Percentiles rank a stretch among this genome's conserved stretches.
phyloP scores from a whole-genome alignment of 176 grass and related monocot genomes.

The Aegilops speltoides region DNA sequence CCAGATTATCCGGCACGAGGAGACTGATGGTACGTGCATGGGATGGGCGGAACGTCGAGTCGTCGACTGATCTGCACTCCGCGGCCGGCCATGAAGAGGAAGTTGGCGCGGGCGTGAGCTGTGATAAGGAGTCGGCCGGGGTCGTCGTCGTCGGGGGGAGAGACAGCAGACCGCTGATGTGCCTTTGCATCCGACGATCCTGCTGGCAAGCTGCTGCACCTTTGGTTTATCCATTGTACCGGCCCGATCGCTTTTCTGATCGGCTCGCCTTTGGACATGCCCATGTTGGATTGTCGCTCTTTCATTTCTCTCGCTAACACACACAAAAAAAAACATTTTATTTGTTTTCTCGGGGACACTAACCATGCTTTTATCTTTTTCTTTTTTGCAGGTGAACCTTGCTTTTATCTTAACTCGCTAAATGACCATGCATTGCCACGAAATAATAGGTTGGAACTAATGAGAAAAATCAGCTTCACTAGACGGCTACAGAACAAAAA shows the following conservation, averaged over 20 bases:
- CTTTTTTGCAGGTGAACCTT: too few relatives aligned
- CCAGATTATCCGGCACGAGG: conserved; percentile 16
- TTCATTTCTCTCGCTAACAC: neutral
- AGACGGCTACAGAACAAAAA: too few relatives aligned
- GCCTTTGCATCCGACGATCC: neutral
- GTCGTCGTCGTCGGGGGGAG: neutral
- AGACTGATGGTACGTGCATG: neutral
- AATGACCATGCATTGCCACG: too few relatives aligned
- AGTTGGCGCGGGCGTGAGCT: neutral
- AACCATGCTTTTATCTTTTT: too few relatives aligned
- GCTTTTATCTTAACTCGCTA: too few relatives aligned
- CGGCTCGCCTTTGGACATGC: neutral
- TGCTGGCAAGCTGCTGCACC: neutral
- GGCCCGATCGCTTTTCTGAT: neutral
- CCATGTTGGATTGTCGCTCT: conserved; percentile 5
- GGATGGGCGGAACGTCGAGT: neutral
- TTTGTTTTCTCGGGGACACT: neutral
- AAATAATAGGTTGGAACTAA: too few relatives aligned
- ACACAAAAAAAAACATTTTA: too few relatives aligned
- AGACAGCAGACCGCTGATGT: neutral
- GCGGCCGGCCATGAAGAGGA: neutral
- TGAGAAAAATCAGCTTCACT: too few relatives aligned
- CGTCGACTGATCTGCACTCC: conserved; percentile 3
- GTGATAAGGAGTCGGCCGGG: neutral
- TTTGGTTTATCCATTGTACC: conserved; percentile 31